phyloP scores from a whole-genome alignment of 2,329 filamentous ascomycete genomes.

The Arthrocladium fulminans region DNA sequence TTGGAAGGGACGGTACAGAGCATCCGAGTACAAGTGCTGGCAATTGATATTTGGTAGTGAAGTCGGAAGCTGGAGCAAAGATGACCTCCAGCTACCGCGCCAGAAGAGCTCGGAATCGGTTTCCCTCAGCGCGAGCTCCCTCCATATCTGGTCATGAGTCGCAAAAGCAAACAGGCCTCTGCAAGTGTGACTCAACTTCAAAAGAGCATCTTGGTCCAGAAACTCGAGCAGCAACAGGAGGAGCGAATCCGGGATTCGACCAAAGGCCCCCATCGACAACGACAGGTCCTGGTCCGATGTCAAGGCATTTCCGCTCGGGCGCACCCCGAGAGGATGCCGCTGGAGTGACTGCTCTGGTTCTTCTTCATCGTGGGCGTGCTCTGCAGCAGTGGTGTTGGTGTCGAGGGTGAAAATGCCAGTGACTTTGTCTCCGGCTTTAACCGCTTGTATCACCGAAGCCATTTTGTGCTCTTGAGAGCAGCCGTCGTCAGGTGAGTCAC shows the following conservation, averaged over 20 bases:
- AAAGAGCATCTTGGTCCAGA: constrained; percentile 55
- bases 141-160: constrained; percentile 80
- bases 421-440: background rate
- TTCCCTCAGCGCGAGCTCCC: constrained; percentile 59
- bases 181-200: constrained; percentile 65
- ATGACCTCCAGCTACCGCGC: constrained; percentile 78
- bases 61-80: constrained; percentile 55
- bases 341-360: constrained; percentile 29
- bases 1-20: constrained; percentile 79
- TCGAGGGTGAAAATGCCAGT: constrained; percentile 3
- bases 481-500: background rate
- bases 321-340: constrained; percentile 75
- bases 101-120: constrained; percentile 47
- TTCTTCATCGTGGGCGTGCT: background rate
- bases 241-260: constrained; percentile 68
- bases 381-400: background rate
- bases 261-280: constrained; percentile 55
- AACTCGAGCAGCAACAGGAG: constrained; percentile 66
- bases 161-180: constrained; percentile 81
- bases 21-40: constrained; percentile 75
- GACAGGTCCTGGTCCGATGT: constrained; percentile 59
- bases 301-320: constrained; percentile 77
- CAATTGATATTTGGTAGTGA: constrained; percentile 57
- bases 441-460: constrained; percentile 5
- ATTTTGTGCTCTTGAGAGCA: background rate